Evolutionary conservation across 768 basidiomycete genomes (phyloP).

Genomic region (Phlegmacium glaucopus): DNA sequence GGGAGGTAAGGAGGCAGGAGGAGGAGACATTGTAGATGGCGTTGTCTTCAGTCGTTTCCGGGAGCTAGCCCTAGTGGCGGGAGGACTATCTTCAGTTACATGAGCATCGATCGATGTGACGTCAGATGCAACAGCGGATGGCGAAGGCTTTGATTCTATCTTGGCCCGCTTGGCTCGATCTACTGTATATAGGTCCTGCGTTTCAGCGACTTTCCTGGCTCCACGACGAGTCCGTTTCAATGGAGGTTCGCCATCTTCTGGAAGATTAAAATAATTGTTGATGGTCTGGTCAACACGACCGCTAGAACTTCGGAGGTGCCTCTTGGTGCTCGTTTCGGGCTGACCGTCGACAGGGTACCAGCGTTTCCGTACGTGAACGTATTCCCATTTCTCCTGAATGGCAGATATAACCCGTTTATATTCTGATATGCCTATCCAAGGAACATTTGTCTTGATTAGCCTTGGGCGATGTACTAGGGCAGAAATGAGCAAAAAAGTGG

Average conservation of each 20-base stretch:
- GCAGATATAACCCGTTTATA: slow-evolving; percentile 21
- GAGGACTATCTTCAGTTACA: neutral
- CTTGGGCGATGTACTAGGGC: slow-evolving; percentile 35
- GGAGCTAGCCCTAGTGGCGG: slow-evolving; percentile 3
- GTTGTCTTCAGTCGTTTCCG: slow-evolving; percentile 13
- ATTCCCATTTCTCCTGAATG: slow-evolving; percentile 20
- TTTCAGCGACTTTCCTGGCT: slow-evolving; percentile 3
- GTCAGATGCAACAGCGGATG: neutral
- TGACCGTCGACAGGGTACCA: slow-evolving; percentile 21
- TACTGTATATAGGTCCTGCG: neutral
- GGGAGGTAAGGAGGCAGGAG: slow-evolving; percentile 6
- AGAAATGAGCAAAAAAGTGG: slow-evolving; percentile 1
- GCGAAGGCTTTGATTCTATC: neutral
- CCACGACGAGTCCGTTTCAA: slow-evolving; percentile 7
- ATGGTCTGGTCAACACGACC: slow-evolving; percentile 15
- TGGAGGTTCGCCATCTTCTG: slow-evolving; percentile 10
- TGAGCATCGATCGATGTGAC: neutral
- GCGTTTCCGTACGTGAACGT: slow-evolving; percentile 13
- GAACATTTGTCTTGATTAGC: slow-evolving; percentile 36
- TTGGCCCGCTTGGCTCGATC: slow-evolving; percentile 1
- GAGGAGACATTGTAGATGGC: slow-evolving; percentile 3
- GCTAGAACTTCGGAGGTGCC: slow-evolving; percentile 17
- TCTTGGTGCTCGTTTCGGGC: slow-evolving; percentile 11
- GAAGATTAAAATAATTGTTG: slow-evolving; percentile 18
- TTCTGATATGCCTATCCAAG: slow-evolving; percentile 41